These are phyloP conservation scores for Postia placenta DNA, from an alignment of 768 basidiomycete genomes.

Conservation along the genomic window DNA sequence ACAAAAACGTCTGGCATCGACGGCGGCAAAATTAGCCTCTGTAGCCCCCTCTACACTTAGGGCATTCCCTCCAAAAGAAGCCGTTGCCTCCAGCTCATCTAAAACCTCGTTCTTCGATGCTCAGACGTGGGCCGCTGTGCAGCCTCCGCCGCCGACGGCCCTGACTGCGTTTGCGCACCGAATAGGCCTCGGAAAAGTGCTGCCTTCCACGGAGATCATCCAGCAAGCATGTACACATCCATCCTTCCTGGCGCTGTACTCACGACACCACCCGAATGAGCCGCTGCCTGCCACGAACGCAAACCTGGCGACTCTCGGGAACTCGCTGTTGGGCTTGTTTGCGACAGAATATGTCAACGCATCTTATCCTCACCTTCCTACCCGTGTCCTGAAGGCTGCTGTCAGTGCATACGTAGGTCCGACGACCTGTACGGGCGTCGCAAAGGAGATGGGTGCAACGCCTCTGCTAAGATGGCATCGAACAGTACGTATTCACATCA, in stretches of 20 bases:
- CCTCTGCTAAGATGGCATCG: slow-evolving; percentile 80
- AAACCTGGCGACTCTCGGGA: slow-evolving; percentile 71
- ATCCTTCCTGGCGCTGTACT: slow-evolving; percentile 53
- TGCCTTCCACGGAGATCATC: slow-evolving; percentile 46
- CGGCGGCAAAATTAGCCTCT: slow-evolving; percentile 43
- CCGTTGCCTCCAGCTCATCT: slow-evolving; percentile 24
- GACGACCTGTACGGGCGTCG: slow-evolving; percentile 74
- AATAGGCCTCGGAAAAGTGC: slow-evolving; percentile 60
- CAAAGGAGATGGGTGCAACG: slow-evolving; percentile 76
- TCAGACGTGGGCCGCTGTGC: slow-evolving; percentile 62
- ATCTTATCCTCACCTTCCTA: slow-evolving; percentile 86
- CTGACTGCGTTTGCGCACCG: slow-evolving; percentile 73
- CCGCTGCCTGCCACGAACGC: slow-evolving; percentile 62
- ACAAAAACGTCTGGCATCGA: slow-evolving; percentile 44
- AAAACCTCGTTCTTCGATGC: slow-evolving; percentile 43
- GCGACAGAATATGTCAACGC: slow-evolving; percentile 78
- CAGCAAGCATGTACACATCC: slow-evolving; percentile 78
- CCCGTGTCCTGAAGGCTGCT: slow-evolving; percentile 85
- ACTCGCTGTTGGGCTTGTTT: slow-evolving; percentile 86
- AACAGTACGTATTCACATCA: slow-evolving; percentile 43
- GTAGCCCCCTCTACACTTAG: slow-evolving; percentile 50
- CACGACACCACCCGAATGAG: slow-evolving; percentile 50
- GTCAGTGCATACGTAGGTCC: slow-evolving; percentile 91
- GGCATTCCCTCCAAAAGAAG: slow-evolving; percentile 59
- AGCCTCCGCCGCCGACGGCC: slow-evolving; percentile 66